Evolutionary conservation across 148 eudicot species (phyloP).

Genomic region (Persicaria maculosa): DNA sequence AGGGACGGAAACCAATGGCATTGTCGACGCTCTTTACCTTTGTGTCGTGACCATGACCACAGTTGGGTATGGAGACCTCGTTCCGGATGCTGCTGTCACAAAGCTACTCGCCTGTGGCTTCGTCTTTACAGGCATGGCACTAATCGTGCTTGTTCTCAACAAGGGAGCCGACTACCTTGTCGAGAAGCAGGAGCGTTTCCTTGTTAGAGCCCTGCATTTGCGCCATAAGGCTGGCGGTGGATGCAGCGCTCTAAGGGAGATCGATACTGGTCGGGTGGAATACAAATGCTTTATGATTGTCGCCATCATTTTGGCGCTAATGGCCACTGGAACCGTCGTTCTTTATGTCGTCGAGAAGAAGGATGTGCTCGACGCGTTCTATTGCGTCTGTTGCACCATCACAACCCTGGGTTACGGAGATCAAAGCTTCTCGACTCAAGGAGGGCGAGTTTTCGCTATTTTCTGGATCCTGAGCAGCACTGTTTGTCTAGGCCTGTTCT

Average conservation of each 20-base stretch:
- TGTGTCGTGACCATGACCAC: constrained; percentile 92
- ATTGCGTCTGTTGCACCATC: constrained; percentile 76
- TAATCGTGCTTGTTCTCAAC: constrained; percentile 50
- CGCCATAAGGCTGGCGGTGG: constrained; percentile 26
- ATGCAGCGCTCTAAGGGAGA: constrained; percentile 40
- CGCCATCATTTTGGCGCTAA: constrained; percentile 38
- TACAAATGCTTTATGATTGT: constrained; percentile 46
- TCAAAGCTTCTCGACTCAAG: constrained; percentile 67
- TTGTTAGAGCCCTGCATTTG: constrained; percentile 49
- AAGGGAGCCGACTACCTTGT: constrained; percentile 77
- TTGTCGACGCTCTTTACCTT: constrained; percentile 81
- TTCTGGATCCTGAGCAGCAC: constrained; percentile 79
- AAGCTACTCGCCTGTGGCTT: constrained; percentile 85
- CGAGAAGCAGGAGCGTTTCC: constrained; percentile 68
- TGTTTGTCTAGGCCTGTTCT: constrained; percentile 63
- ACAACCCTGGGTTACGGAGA: constrained; percentile 94
- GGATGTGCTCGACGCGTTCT: constrained; percentile 64
- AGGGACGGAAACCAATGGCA: constrained; percentile 51
- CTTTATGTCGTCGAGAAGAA: constrained; percentile 53
- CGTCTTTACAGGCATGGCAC: constrained; percentile 80
- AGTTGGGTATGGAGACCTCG: constrained; percentile 92
- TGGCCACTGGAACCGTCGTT: constrained; percentile 50
- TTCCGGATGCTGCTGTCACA: constrained; percentile 38
- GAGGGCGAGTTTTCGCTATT: constrained; percentile 74
- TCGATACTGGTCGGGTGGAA: constrained; percentile 42